Percentiles rank a stretch among this genome's conserved stretches.
phyloP scores from a whole-genome alignment of 495 filamentous ascomycete species.

The Penicillium canescens region DNA sequence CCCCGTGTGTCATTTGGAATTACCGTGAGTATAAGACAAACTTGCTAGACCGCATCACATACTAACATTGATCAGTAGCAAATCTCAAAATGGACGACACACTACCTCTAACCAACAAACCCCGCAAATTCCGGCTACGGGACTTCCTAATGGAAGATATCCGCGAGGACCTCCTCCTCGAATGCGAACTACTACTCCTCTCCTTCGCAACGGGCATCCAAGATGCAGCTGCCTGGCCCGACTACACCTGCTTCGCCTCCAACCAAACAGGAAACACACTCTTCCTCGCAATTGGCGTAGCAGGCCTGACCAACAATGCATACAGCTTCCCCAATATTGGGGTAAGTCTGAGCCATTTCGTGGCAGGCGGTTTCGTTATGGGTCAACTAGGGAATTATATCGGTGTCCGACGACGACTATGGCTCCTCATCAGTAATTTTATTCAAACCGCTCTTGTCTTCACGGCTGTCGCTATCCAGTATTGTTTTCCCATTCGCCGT shows the following conservation, averaged over 20 bases:
- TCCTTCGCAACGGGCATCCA: constrained; percentile 47
- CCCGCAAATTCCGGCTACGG: background rate
- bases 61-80: background rate
- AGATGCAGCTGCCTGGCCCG: constrained; percentile 62
- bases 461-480: constrained; percentile 48
- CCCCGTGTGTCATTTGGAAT: too few species aligned
- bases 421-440: constrained; percentile 52
- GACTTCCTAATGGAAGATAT: constrained; percentile 17
- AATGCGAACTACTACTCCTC: constrained; percentile 35
- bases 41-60: background rate
- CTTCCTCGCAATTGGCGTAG: constrained; percentile 52
- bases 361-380: constrained; percentile 51
- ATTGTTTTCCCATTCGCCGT: constrained; percentile 28
- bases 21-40: background rate
- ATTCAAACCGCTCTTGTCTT: constrained; percentile 57
- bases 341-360: constrained; percentile 53
- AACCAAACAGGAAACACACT: constrained; percentile 69
- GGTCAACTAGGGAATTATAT: constrained; percentile 57
- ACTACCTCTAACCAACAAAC: background rate
- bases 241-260: constrained; percentile 64
- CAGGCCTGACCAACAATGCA: constrained; percentile 40
- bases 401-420: constrained; percentile 49
- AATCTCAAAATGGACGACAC: background rate
- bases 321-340: constrained; percentile 50
- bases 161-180: constrained; percentile 21